Evolutionary conservation across 139 green algal genomes (phyloP), one percentile per base, ranked within the genome.

Genomic region (Chlamydomonas applanata): DNA sequence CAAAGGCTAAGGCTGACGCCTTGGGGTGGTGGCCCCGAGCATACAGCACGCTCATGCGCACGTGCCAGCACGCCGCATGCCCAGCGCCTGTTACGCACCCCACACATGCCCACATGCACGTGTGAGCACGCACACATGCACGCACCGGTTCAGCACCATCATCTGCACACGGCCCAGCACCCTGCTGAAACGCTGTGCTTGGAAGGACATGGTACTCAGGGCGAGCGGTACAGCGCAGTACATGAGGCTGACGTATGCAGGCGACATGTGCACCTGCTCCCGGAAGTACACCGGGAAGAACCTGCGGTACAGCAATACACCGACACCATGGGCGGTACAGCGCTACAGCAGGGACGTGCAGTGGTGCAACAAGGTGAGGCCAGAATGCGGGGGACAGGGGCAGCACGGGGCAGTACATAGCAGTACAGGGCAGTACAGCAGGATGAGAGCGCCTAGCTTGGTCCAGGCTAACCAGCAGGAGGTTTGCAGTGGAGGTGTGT

Each of bases 231-330:
- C 61, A n/a, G 56, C 44, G 36, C 52, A 73, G 70, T 81, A 81
- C 29, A 85, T 73, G 35, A 81, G 64, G 34, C 63, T 79, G 25
- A 85, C 74, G 17, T 72, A 65, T 3, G 52, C 61, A 45, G 79
- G 79, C 0, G 64, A 57, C 16, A 84, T 63, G 29, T 34, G 54
- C 20, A 80, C 73, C 62, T 80, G 44, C 17, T 56, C 24, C 25
- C 44, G 34, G 75, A 91, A 87, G 57, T 87, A 91, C 69, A 91
- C 85, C 4, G 86, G 86, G 63, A 89, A 88, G 86, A 91, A 91
- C 66, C 40, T 71, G 64, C 59, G 29, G n/a, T 7, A 11, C 11
- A 11, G 40, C 7, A 49, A n/a, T n/a, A n/a, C n/a, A n/a, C n/a
- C n/a, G n/a, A n/a, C n/a, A n/a, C n/a, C n/a, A n/a, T n/a, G n/a